phyloP scores from a whole-genome alignment of 2,329 filamentous ascomycete genomes.

The Monosporascus sp. region DNA sequence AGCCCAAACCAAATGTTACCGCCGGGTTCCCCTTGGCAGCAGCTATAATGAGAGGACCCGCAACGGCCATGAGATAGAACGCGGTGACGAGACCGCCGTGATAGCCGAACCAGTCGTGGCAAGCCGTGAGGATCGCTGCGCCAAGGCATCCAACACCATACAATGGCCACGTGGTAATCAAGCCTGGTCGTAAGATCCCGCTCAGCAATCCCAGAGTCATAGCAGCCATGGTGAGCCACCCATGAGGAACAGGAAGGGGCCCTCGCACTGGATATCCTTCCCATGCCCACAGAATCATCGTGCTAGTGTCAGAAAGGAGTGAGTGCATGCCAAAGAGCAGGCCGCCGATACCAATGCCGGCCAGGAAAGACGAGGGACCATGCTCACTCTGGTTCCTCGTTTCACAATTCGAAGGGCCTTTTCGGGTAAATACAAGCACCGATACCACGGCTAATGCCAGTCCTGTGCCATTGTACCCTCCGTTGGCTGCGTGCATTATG shows the following conservation, averaged over 20 bases:
- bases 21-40: conserved; percentile 74
- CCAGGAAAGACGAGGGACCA: conserved; percentile 63
- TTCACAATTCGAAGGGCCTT: conserved; percentile 44
- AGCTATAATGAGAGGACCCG: conserved; percentile 68
- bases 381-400: conserved; percentile 30
- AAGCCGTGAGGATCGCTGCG: conserved; percentile 71
- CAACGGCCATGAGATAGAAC: conserved; percentile 75
- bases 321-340: conserved; percentile 88
- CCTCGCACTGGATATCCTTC: conserved; percentile 89
- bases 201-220: conserved; percentile 79
- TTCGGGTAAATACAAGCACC: conserved; percentile 68
- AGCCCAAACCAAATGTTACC: conserved; percentile 79
- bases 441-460: conserved; percentile 71
- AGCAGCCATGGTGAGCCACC: conserved; percentile 75
- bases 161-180: conserved; percentile 72
- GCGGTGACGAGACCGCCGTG: conserved; percentile 74
- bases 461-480: conserved; percentile 86
- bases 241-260: conserved; percentile 83
- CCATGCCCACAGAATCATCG: conserved; percentile 99
- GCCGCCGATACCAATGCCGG: conserved; percentile 74
- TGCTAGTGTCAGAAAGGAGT: conserved; percentile 91
- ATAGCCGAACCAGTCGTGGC: conserved; percentile 82
- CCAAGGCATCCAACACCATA: conserved; percentile 76
- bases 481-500: conserved; percentile 82
- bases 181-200: conserved; percentile 66